Conservation (phyloP, 768 basidiomycete genomes). For the Cystofilobasidium macerans region DNA sequence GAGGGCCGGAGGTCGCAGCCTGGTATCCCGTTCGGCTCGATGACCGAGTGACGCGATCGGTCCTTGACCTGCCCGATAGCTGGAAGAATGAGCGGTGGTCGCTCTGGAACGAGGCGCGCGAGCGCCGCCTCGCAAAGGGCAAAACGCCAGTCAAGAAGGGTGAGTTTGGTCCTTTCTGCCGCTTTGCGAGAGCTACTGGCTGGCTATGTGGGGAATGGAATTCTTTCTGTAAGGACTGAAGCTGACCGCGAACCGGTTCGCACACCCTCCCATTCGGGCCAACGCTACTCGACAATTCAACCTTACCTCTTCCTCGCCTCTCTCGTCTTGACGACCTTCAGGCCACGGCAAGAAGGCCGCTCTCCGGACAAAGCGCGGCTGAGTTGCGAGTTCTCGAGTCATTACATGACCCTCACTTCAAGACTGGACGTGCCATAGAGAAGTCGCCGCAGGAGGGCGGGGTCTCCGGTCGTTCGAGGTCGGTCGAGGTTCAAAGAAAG, state of each 20-base stretch:
- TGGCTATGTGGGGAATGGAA: neutral
- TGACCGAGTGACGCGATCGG: neutral
- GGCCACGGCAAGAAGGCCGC: slow-evolving; percentile 15
- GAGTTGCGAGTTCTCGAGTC: no score
- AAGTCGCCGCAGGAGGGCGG: no score
- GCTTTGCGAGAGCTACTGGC: neutral
- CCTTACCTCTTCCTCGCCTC: neutral
- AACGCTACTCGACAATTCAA: neutral
- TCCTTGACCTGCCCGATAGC: slow-evolving; percentile 1
- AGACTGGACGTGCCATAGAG: no score
- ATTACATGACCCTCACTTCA: no score
- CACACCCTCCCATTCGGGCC: no score
- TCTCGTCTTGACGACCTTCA: neutral
- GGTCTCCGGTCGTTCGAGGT: no score
- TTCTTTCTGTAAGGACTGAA: no score
- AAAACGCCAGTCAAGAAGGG: slow-evolving; percentile 18
- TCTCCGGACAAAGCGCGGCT: slow-evolving; percentile 13
- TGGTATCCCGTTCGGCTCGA: slow-evolving; percentile 18
- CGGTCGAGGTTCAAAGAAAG: no score
- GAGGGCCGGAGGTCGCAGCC: slow-evolving; percentile 5
- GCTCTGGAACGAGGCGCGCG: neutral
- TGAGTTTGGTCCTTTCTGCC: neutral
- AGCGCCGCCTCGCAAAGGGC: slow-evolving; percentile 9
- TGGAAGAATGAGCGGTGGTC: neutral
- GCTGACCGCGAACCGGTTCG: no score